Evolutionary conservation across 2,329 filamentous ascomycete genomes (phyloP).

Genomic region (Chaetothyriales sp.): DNA sequence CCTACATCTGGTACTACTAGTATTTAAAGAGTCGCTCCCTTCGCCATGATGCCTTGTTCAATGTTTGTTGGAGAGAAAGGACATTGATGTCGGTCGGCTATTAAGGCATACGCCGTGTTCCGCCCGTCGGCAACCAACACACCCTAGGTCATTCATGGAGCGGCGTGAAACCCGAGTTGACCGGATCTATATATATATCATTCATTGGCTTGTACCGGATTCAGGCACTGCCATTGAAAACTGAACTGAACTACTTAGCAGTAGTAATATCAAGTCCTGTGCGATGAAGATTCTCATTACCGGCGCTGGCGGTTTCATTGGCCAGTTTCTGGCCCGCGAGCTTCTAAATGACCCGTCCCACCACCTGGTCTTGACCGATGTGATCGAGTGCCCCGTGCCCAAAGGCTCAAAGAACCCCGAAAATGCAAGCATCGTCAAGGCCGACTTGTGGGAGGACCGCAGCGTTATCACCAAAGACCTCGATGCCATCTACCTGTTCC

Average conservation of each 20-base stretch:
- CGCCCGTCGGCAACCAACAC: not conserved
- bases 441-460: constrained; percentile 39
- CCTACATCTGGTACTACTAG: too few species aligned
- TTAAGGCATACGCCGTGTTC: not conserved
- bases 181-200: not conserved
- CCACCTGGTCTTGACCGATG: constrained; percentile 43
- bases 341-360: constrained; percentile 38
- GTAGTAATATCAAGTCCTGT: too few species aligned
- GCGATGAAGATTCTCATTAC: constrained; percentile 48
- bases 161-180: not conserved
- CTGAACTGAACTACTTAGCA: not conserved
- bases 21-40: too few species aligned
- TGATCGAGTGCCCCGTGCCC: constrained; percentile 40
- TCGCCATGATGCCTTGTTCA: too few species aligned
- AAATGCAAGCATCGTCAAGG: constrained; percentile 37
- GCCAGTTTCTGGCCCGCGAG: constrained; percentile 45
- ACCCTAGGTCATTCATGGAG: not conserved
- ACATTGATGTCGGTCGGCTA: too few species aligned
- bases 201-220: not conserved
- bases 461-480: constrained; percentile 30
- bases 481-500: constrained; percentile 46
- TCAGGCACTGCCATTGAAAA: not conserved
- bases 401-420: constrained; percentile 34
- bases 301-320: constrained; percentile 51
- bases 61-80: not conserved